A percentile compares a stretch with the other conserved stretches of the same genome.
phyloP scores from a whole-genome alignment of 2,329 filamentous ascomycete genomes.

The Fusarium sp. region DNA sequence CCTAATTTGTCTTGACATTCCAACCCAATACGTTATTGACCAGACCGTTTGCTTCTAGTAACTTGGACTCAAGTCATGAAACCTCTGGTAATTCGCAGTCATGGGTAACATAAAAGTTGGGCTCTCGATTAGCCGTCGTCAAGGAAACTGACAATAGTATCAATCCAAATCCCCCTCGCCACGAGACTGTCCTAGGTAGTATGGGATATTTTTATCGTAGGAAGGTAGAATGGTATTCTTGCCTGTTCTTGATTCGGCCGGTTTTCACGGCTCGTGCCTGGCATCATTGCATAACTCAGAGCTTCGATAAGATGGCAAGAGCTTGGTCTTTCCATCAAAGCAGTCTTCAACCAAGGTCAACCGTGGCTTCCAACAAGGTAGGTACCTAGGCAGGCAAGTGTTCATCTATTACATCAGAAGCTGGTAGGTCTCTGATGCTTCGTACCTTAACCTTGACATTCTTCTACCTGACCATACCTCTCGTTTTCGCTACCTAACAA shows the following conservation, averaged over 20 bases:
- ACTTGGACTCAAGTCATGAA: background rate
- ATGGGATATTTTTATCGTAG: no score
- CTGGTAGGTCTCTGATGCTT: background rate
- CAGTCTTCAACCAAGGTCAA: background rate
- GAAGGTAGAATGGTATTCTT: background rate
- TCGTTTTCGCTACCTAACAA: background rate
- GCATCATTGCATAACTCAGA: background rate
- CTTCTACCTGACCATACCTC: background rate
- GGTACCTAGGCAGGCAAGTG: background rate
- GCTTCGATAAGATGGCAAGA: background rate
- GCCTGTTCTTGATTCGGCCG: background rate
- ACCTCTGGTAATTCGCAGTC: background rate
- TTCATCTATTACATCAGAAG: background rate
- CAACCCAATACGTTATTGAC: background rate
- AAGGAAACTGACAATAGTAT: background rate
- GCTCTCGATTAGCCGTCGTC: background rate
- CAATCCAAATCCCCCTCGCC: background rate
- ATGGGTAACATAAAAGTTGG: background rate
- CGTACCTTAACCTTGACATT: background rate
- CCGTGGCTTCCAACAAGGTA: slow-evolving; percentile 2
- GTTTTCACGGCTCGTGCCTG: background rate
- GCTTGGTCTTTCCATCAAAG: background rate
- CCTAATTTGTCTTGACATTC: background rate
- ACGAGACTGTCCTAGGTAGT: background rate
- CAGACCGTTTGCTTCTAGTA: background rate